Base-by-base conservation (phyloP, 768 basidiomycete genomes). In the Boletus eberwhitei region DNA sequence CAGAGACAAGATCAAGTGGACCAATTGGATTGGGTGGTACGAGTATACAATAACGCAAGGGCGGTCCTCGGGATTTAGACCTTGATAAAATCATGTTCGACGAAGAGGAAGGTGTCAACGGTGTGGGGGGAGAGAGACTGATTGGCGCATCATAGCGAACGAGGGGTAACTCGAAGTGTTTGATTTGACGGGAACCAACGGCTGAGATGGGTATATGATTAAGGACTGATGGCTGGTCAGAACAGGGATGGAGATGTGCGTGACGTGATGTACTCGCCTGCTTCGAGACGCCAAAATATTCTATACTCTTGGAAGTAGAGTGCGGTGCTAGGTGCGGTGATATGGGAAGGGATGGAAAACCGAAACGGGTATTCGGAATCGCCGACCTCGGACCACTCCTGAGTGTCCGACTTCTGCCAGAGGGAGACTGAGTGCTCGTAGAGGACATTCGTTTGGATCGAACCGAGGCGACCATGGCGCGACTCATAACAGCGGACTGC, bases 401-500 rank as follows among this genome's bases (percentile, higher is more conserved):
- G 75, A n/a, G 70, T 63, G 48, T 79, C 78, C 17, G 80, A 78
- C 64, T 87, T 85, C 41, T 77, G 73, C 90, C 90, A 92, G 40
- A 93, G 78, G 12, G 80, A 74, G 58, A 84, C 76, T 9, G 80
- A 76, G 64, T 83, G 75, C 59, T 91, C 87, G 62, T 83, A 86
- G 58, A 92, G 78, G 31, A 88, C 59, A 50, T 86, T 88, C 35
- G 85, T 82, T 41, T 81, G 80, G 24, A 77, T 57, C 16, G 78
- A 70, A 50, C 81, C 82, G 52, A 84, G 72, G 57, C 82, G 84
- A 55, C 82, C 81, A 48, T 85, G 71, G 32, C 89, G 83, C 39
- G 86, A 78, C 75, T 93, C 90, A 67, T 92, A 92, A 71, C 90
- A 93, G 41, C 90, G 82, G 41, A 93, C 81, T n/a, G 84, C 80